A percentile compares a stretch with the other conserved stretches of the same genome.
Evolutionary conservation across 768 basidiomycete genomes (phyloP).

Genomic region (Xerocomellus chrysenteron): DNA sequence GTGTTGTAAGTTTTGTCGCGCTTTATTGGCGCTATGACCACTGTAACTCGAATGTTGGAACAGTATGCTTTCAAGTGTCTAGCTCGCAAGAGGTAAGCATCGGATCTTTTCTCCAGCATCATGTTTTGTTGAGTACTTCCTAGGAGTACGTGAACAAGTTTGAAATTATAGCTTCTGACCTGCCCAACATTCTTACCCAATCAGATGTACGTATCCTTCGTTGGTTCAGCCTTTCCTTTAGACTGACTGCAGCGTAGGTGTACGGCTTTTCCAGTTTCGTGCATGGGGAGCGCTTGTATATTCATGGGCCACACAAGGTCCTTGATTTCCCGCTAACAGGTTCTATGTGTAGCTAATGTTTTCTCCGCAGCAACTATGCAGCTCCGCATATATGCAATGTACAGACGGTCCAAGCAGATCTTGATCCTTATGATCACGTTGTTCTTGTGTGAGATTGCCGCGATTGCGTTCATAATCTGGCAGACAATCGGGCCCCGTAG

Average conservation of each 20-base stretch:
- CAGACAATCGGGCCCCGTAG: constrained; percentile 26
- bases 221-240: neutral
- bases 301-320: constrained; percentile 34
- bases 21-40: neutral
- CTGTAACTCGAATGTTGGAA: neutral
- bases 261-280: constrained; percentile 30
- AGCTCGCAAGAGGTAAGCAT: constrained; percentile 18
- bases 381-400: constrained; percentile 35
- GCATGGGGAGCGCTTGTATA: constrained; percentile 33
- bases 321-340: neutral
- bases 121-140: neutral
- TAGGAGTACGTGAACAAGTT: constrained; percentile 24
- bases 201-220: constrained; percentile 21
- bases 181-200: neutral
- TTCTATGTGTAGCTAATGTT: constrained; percentile 2
- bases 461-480: constrained; percentile 28
- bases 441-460: constrained; percentile 26
- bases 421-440: constrained; percentile 16
- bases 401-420: constrained; percentile 23
- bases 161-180: neutral
- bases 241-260: constrained; percentile 15
- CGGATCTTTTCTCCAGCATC: neutral
- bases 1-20: constrained; percentile 14
- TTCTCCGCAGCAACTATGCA: constrained; percentile 28
- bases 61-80: constrained; percentile 24